A percentile compares a stretch with the other conserved stretches of the same genome.
These are phyloP conservation scores for Erysimum cheiri DNA, from an alignment of 441 rosid genomes.

Conservation along the genomic window DNA sequence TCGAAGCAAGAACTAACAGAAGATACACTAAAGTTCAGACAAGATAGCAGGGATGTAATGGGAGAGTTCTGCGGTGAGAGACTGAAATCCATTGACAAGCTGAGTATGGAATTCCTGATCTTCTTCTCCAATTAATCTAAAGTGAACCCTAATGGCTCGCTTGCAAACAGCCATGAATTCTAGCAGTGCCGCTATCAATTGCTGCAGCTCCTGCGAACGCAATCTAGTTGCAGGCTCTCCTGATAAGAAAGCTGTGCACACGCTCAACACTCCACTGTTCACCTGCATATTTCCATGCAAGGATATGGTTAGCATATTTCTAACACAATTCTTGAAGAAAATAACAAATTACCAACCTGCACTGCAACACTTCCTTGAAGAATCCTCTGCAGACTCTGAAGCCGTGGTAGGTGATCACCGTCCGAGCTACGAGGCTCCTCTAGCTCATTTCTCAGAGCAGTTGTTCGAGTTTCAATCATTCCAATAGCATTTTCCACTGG, in stretches of 20 bases:
- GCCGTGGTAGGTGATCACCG: slow-evolving; percentile 97
- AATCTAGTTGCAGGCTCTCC: slow-evolving; percentile 98
- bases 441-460: slow-evolving; percentile 91
- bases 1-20: slow-evolving; percentile 22
- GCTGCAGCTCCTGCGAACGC: slow-evolving; percentile 96
- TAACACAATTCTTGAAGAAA: neutral
- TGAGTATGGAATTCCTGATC: slow-evolving; percentile 99
- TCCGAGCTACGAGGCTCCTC: slow-evolving; percentile 99
- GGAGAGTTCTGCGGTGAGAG: slow-evolving; percentile 97
- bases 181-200: slow-evolving; percentile 94
- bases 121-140: slow-evolving; percentile 91
- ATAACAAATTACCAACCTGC: slow-evolving; percentile 57
- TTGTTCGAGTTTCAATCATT: slow-evolving; percentile 98
- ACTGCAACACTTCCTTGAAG: slow-evolving; percentile 99
- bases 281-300: slow-evolving; percentile 60
- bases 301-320: neutral
- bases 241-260: slow-evolving; percentile 95
- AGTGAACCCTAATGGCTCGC: slow-evolving; percentile 96
- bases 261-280: slow-evolving; percentile 94
- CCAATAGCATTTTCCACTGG: slow-evolving; percentile 99
- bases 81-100: slow-evolving; percentile 97
- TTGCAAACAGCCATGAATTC: slow-evolving; percentile 99
- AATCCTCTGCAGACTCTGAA: slow-evolving; percentile 96
- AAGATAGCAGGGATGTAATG: slow-evolving; percentile 99
- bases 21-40: slow-evolving; percentile 76